Evolutionary conservation across 31 red algal genomes (phyloP), one percentile per base, ranked within the genome.

Genomic region (Odonthalia washingtoniensis): DNA sequence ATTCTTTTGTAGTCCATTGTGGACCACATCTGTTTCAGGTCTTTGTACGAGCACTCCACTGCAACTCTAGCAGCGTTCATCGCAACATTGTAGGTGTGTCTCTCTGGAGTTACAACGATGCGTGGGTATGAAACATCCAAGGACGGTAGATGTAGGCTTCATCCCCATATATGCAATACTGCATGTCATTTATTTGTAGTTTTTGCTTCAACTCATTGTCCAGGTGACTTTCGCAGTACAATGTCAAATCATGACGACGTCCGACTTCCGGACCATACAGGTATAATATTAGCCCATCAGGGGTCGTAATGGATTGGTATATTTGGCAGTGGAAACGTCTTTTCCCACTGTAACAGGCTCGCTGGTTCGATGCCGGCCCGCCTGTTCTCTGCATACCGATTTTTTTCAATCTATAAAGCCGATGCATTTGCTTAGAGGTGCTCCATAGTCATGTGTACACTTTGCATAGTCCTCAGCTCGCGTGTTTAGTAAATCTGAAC

Each of bases 341-440:
- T 14, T 80, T 0, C 3, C 0, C 5, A 5, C 28, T 21, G 46
- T 80, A 80, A 17, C 0, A 24, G 28, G 14, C 5, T 26, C 26
- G 44, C 1, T 12, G 4, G 26, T 62, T 40, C 12, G 4, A n/a
- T n/a, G n/a, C n/a, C n/a, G n/a, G n/a, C n/a, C n/a, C n/a, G n/a
- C n/a, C n/a, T n/a, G n/a, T n/a, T 46, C 26, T 35, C 46, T 33
- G 6, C 52, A 61, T 28, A 4, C 30, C 14, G 1, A 40, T 61
- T 62, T 64, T 4, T 40, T 80, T 12, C 76, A 80, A 46, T 80
- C 76, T 27, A 80, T 80, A 61, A 52, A 52, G 5, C 0, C 42
- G 0, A 52, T 9, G 12, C 0, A 61, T 18, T 80, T 61, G 4
- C 62, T 9, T 4, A 61, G 26, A 14, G 76, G 76, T 0, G 45